Evolutionary conservation across 2,329 filamentous ascomycete species (phyloP).

Genomic region (Alternaria sp.): DNA sequence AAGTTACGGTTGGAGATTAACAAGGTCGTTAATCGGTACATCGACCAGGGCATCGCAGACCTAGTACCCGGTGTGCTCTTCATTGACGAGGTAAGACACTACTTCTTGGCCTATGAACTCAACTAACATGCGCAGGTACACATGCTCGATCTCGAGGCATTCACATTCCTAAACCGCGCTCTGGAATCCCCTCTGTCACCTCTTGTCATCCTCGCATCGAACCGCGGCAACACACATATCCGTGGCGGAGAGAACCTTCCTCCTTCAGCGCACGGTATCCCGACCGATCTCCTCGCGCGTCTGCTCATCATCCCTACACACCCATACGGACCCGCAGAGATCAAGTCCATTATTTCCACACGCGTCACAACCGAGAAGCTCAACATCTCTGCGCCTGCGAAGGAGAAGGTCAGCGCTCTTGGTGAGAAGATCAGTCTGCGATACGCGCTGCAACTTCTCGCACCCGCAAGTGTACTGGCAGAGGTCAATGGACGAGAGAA

Average conservation of each 20-base stretch:
- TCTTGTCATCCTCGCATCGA: slow-evolving; percentile 96
- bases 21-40: slow-evolving; percentile 99
- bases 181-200: slow-evolving; percentile 93
- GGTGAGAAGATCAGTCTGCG: slow-evolving; percentile 88
- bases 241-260: slow-evolving; percentile 74
- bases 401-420: slow-evolving; percentile 85
- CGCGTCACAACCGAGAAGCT: slow-evolving; percentile 83
- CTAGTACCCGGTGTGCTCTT: slow-evolving; percentile 97
- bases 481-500: slow-evolving; percentile 65
- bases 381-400: slow-evolving; percentile 77
- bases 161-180: slow-evolving; percentile 98
- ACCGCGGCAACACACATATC: slow-evolving; percentile 92
- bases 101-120: neutral
- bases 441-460: slow-evolving; percentile 91
- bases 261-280: slow-evolving; percentile 85
- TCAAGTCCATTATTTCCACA: slow-evolving; percentile 88
- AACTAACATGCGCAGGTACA: slow-evolving; percentile 70
- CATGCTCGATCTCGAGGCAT: slow-evolving; percentile 99
- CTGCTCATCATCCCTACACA: slow-evolving; percentile 96
- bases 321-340: slow-evolving; percentile 85
- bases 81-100: slow-evolving; percentile 85
- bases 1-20: slow-evolving; percentile 96
- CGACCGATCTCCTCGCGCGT: slow-evolving; percentile 89
- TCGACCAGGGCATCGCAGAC: slow-evolving; percentile 96
- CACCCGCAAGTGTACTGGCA: slow-evolving; percentile 88